Conservation (phyloP, 1,284 basidiomycete genomes). For the Melampsora larici-populina region DNA sequence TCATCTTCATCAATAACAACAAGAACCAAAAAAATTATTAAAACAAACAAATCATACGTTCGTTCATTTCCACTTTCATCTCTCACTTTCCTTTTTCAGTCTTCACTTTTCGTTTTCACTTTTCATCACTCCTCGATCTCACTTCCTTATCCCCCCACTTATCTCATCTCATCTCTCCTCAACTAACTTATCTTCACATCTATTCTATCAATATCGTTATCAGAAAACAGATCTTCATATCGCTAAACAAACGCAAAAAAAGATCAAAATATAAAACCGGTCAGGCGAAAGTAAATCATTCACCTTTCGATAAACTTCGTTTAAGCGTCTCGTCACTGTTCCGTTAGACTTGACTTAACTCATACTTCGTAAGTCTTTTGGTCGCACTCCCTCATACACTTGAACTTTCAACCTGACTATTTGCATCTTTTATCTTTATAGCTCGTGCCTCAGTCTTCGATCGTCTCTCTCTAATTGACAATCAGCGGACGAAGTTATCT, state of each 20-base stretch:
- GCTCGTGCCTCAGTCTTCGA: neutral
- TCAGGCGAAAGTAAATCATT: conserved; percentile 10
- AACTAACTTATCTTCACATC: too few relatives aligned
- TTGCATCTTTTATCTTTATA: neutral
- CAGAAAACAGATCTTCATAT: conserved; percentile 2
- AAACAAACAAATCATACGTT: conserved; percentile 1
- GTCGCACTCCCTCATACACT: neutral
- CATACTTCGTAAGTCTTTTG: neutral
- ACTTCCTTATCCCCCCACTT: neutral
- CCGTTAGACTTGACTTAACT: neutral
- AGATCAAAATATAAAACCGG: neutral
- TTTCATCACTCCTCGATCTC: neutral
- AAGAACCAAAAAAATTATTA: neutral
- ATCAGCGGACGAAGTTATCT: neutral
- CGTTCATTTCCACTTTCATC: neutral
- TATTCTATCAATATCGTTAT: neutral
- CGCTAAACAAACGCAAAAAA: neutral
- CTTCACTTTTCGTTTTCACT: neutral
- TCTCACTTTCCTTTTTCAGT: neutral
- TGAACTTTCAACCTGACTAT: neutral
- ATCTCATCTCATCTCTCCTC: neutral
- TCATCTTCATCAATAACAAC: neutral
- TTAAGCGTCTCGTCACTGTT: neutral
- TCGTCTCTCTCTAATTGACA: conserved; percentile 11
- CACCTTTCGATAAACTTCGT: neutral